Evolutionary conservation across 371 early-diverging fungal species (phyloP), one percentile per base, ranked within the genome.

Genomic region (Mucor irregularis): DNA sequence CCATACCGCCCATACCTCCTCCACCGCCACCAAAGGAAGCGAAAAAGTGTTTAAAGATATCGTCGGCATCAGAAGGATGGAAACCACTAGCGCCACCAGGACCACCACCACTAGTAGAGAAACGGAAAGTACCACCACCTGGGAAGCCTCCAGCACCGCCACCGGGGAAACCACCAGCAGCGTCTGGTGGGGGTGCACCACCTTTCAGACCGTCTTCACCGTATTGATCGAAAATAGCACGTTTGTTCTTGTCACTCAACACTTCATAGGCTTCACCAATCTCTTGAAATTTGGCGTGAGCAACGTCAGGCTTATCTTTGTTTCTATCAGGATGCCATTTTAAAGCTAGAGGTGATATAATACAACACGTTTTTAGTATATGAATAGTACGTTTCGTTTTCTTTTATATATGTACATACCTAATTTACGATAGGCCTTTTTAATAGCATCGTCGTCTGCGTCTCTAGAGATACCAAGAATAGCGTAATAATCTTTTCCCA

Each of bases 191-290:
- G 13, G 59, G 65, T 17, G 43, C 38, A 13, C 80, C 78, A 42
- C 85, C 89, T 69, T 89, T 90, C 44, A 95, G 82, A 6, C 94
- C 96, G 53, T 91, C 96, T 74, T 95, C 96, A 42, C 96, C 96
- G 63, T 74, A 93, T 64, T 89, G 89, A 64, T 94, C 95, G 73
- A 90, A 95, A 25, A 94, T 77, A 30, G 88, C 77, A 24, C 93
- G 87, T 69, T 93, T 92, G 58, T 93, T 73, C 66, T 86, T 86
- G 70, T 99, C 98, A 38, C 93, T 93, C 5, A 99, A 82, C n/a
- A 95, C 91, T 71, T 98, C 97, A 72, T 95, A 99, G 5, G 99
- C 99, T 75, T 94, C 95, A 11, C 87, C 85, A 5, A 96, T 68
- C 50, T 90, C 89, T 55, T 68, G 64, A 35, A 68, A 68, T 33